phyloP scores from a whole-genome alignment of 495 filamentous ascomycete genomes.

The Achaetomiella virescens region DNA sequence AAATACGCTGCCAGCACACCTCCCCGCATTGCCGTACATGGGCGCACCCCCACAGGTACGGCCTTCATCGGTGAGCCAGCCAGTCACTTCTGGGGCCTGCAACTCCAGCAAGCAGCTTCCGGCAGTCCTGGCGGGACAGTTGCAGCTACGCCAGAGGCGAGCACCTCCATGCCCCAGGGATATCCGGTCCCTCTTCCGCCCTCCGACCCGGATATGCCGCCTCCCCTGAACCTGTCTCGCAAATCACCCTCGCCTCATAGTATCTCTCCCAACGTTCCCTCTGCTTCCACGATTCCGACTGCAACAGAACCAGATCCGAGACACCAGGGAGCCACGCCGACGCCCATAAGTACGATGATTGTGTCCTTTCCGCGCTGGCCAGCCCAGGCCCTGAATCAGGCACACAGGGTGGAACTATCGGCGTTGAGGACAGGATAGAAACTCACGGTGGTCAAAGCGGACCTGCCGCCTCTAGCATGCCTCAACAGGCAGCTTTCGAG shows the following conservation, averaged over 20 bases:
- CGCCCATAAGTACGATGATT: background rate
- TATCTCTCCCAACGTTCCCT: background rate
- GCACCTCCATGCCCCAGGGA: background rate
- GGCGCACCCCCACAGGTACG: constrained; percentile 10
- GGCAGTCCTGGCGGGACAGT: background rate
- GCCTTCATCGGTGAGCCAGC: constrained; percentile 8
- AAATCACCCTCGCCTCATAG: constrained; percentile 6
- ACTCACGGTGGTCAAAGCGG: background rate
- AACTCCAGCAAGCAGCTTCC: background rate
- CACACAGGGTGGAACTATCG: background rate
- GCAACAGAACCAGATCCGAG: background rate
- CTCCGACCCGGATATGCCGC: constrained; percentile 13
- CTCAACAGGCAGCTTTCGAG: background rate
- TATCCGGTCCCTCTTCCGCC: constrained; percentile 12
- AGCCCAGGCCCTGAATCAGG: background rate
- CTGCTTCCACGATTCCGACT: background rate
- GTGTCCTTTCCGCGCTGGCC: background rate
- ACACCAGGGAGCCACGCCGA: background rate
- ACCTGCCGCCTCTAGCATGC: background rate
- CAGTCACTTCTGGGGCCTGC: constrained; percentile 1
- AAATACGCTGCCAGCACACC: constrained; percentile 26
- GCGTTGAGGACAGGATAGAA: background rate
- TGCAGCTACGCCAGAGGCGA: background rate
- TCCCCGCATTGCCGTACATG: constrained; percentile 27
- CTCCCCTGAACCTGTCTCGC: constrained; percentile 19